phyloP scores from a whole-genome alignment of 2,329 filamentous ascomycete species.

The Ilyonectria sp. region DNA sequence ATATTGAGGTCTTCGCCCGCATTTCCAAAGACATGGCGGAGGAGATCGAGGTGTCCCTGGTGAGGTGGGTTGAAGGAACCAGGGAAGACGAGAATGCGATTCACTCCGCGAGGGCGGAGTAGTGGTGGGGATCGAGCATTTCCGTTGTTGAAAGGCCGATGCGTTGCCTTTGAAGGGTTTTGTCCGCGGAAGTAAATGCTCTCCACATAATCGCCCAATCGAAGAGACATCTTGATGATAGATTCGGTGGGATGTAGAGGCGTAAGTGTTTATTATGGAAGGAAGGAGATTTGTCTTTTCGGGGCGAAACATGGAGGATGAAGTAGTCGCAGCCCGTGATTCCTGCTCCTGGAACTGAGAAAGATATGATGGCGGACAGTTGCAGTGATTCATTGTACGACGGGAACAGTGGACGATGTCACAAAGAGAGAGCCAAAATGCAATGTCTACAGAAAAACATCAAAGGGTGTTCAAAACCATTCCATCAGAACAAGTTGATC shows the following conservation, averaged over 20 bases:
- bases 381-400: not conserved
- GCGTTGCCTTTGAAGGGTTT: not conserved
- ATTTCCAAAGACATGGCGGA: conserved; percentile 49
- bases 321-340: not conserved
- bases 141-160: conserved; percentile 38
- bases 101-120: conserved; percentile 35
- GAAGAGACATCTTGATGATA: conserved; percentile 20
- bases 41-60: conserved; percentile 51
- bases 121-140: conserved; percentile 14
- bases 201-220: conserved; percentile 41
- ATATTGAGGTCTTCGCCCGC: conserved; percentile 48
- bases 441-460: no score
- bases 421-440: not conserved
- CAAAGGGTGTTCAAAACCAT: no score
- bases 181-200: conserved; percentile 8
- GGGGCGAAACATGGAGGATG: not conserved
- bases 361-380: not conserved
- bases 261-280: not conserved
- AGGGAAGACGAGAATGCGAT: conserved; percentile 53
- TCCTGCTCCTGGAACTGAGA: not conserved
- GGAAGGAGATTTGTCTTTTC: not conserved
- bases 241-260: not conserved
- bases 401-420: not conserved
- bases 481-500: not conserved
- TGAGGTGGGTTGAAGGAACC: conserved; percentile 59